Conservation (phyloP, 306 rosid genomes). For the Carpinus fangiana region DNA sequence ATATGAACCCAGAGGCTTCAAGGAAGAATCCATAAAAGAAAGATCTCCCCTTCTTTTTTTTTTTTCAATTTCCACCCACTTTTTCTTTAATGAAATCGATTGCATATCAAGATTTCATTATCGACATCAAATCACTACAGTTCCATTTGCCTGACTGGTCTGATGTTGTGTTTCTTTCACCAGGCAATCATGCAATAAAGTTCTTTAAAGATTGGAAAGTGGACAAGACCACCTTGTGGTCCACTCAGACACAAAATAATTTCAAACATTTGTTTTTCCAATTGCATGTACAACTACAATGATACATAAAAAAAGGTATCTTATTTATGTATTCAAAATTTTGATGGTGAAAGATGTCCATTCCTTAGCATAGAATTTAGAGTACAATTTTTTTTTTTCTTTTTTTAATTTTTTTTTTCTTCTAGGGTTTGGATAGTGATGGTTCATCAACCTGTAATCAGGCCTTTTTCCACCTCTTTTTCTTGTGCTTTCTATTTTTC, state of each 20-base stretch:
- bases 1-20: background rate
- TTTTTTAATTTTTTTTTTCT: background rate
- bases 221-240: constrained; percentile 31
- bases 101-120: constrained; percentile 24
- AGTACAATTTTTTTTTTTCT: background rate
- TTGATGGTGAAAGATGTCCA: constrained; percentile 10
- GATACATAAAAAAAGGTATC: constrained; percentile 15
- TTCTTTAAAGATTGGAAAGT: constrained; percentile 20
- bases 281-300: constrained; percentile 29
- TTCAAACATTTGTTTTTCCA: background rate
- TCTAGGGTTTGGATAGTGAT: constrained; percentile 40
- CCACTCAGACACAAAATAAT: constrained; percentile 34
- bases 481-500: constrained; percentile 16
- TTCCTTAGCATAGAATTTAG: constrained; percentile 7
- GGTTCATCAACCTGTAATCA: constrained; percentile 48
- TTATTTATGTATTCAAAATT: background rate
- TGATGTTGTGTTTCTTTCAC: constrained; percentile 35
- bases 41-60: constrained; percentile 4
- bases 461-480: constrained; percentile 16
- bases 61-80: background rate
- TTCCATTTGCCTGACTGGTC: constrained; percentile 22
- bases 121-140: constrained; percentile 42
- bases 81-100: background rate
- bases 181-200: constrained; percentile 35
- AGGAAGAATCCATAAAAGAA: constrained; percentile 14